A percentile compares a stretch with the other conserved stretches of the same genome.
Evolutionary conservation across 2,329 filamentous ascomycete species (phyloP).

Genomic region (Penicillium frequentans): DNA sequence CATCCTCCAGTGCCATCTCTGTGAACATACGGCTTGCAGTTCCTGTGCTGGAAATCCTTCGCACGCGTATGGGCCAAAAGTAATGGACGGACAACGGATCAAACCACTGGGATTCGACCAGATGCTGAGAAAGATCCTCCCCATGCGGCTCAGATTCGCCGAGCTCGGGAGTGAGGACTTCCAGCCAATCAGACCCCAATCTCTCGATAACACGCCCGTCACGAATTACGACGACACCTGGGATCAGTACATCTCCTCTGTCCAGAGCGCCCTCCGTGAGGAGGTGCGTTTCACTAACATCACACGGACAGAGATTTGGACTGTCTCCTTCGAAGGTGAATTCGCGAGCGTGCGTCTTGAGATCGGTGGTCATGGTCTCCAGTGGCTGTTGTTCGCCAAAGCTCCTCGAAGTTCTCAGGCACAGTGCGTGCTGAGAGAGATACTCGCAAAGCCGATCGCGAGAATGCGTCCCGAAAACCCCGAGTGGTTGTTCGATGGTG

Average conservation of each 20-base stretch:
- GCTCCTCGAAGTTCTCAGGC: slow-evolving; percentile 39
- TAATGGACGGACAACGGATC: slow-evolving; percentile 27
- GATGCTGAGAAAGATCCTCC: slow-evolving; percentile 43
- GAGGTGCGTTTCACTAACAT: slow-evolving; percentile 31
- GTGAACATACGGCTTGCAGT: slow-evolving; percentile 56
- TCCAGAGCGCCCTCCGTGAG: slow-evolving; percentile 27
- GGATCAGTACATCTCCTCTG: slow-evolving; percentile 33
- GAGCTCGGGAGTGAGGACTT: slow-evolving; percentile 30
- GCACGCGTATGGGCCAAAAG: slow-evolving; percentile 44
- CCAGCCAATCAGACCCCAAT: slow-evolving; percentile 13
- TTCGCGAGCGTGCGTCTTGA: slow-evolving; percentile 26
- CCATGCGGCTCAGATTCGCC: slow-evolving; percentile 40
- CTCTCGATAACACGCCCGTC: neutral
- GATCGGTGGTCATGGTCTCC: slow-evolving; percentile 24
- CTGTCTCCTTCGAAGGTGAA: slow-evolving; percentile 29
- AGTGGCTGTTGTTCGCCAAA: slow-evolving; percentile 53
- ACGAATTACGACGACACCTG: slow-evolving; percentile 23
- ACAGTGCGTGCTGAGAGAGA: slow-evolving; percentile 42
- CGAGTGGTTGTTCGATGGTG: slow-evolving; percentile 36
- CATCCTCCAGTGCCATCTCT: slow-evolving; percentile 53
- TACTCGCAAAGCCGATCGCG: slow-evolving; percentile 50
- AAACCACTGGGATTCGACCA: slow-evolving; percentile 47
- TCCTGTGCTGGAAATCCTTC: slow-evolving; percentile 56
- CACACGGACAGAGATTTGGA: slow-evolving; percentile 34
- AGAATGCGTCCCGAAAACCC: slow-evolving; percentile 40